Conservation (phyloP, 352 stramenopile genomes). For the Globisporangium uncinulatum region DNA sequence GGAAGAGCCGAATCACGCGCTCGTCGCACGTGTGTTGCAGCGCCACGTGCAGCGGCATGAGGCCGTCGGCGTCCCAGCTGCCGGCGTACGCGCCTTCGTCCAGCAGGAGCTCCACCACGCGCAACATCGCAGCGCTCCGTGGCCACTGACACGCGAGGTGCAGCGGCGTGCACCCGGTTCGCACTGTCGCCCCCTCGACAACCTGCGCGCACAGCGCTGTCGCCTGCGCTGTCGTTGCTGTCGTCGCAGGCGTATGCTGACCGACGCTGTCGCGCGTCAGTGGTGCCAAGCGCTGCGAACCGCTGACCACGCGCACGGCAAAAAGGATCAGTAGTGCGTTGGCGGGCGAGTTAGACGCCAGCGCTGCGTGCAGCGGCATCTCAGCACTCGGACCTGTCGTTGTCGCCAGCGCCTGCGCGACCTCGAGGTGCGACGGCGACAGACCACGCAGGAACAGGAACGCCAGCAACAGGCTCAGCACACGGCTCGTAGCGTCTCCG, state of each 20-base stretch:
- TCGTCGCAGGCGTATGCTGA: not conserved
- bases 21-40: conserved; percentile 36
- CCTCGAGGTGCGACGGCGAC: conserved; percentile 7
- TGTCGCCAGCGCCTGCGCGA: conserved; percentile 18
- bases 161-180: conserved; percentile 32
- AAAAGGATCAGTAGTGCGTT: conserved; percentile 43
- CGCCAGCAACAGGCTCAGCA: conserved; percentile 35
- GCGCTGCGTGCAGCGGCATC: conserved; percentile 39
- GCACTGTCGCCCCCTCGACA: conserved; percentile 19
- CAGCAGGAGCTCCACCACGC: conserved; percentile 42
- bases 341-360: conserved; percentile 24
- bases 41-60: conserved; percentile 50
- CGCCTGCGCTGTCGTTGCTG: not conserved
- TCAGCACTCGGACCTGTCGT: conserved; percentile 20
- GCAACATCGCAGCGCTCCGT: conserved; percentile 24
- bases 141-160: conserved; percentile 46
- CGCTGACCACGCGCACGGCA: conserved; percentile 16
- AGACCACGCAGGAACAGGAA: conserved; percentile 20
- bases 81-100: conserved; percentile 30
- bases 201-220: conserved; percentile 18
- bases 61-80: conserved; percentile 44
- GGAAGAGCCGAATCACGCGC: conserved; percentile 38
- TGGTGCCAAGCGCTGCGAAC: not conserved
- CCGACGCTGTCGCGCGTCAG: not conserved
- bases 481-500: conserved; percentile 23